Base-by-base conservation (phyloP, 768 basidiomycete genomes). In the Hemileccinum impolitum region DNA sequence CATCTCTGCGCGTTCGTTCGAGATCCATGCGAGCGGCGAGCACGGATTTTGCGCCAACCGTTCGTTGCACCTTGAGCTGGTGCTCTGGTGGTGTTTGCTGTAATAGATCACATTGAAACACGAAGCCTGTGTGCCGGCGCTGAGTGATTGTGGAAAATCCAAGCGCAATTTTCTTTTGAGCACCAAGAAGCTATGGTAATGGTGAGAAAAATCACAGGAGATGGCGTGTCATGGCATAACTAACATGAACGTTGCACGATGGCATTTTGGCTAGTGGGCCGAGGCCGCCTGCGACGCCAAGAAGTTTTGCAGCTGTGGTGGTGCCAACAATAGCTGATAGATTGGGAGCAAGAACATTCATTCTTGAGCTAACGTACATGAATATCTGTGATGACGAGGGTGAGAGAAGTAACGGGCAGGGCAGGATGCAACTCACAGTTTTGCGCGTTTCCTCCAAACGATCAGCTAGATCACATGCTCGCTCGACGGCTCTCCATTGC, bases 301-400 rank as follows among this genome's bases (percentile, higher is more conserved):
- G 84, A 45, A 99, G 73, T 76, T 99, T 99, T 40, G 96, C 96
- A 47, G 96, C 96, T 77, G 94, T 95, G 60, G 90, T 93, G 50
- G 96, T 96, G 70, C 96, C 95, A 73, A 98, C 91, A 72, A 99
- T 96, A 70, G 90, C 87, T 62, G 94, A 95, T 66, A 99, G 82
- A 70, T 99, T 99, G 63, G 96, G 96, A 59, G 96, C 95, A 64
- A 99, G 87, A 49, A 93, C 82, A 73, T 92, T 91, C 92, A 99
- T 98, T 74, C 96, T 82, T 61, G 92, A 95, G 77, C 94, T 95
- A 69, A 99, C 96, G 80, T 98, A 99, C 77, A 90, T 86, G 73
- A 98, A 95, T 61, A 98, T 99, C 89, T 94, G 62, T 2, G 48
- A 39, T 6, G 34, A 28, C 43, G 34, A n/a, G 3, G 17, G 43